Conservation (phyloP, 2,329 filamentous ascomycete genomes). For the Alternaria atra region DNA sequence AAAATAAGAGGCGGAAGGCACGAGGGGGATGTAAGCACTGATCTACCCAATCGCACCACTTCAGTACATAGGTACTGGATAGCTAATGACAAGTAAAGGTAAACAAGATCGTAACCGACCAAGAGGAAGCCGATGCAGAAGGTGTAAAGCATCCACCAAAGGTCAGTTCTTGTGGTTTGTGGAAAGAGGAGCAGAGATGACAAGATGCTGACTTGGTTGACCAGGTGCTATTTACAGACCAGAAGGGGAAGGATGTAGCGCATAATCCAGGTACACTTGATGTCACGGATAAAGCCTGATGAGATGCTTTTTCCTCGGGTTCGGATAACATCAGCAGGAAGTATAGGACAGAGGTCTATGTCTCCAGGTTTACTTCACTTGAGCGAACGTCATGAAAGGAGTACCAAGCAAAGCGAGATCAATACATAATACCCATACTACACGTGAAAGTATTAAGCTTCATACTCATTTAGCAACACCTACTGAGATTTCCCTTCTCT, state of each 20-base stretch:
- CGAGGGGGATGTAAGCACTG: constrained; percentile 46
- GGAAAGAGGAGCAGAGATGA: not conserved
- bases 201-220: not conserved
- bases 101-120: constrained; percentile 49
- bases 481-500: not conserved
- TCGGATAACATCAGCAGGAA: not conserved
- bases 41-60: not conserved
- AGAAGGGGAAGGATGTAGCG: constrained; percentile 52
- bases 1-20: constrained; percentile 52
- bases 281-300: constrained; percentile 15
- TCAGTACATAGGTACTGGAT: not conserved
- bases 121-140: constrained; percentile 49
- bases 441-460: not conserved
- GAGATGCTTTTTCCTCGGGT: not conserved
- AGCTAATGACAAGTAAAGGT: constrained; percentile 34
- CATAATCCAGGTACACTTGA: constrained; percentile 52
- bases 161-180: constrained; percentile 27
- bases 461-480: not conserved
- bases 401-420: not conserved
- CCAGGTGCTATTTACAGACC: constrained; percentile 52
- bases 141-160: constrained; percentile 56
- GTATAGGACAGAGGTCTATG: not conserved
- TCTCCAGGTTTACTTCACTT: not conserved
- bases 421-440: not conserved
- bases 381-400: not conserved